phyloP scores from a whole-genome alignment of 257 asterid species.

The Ajuga chamaepitys region DNA sequence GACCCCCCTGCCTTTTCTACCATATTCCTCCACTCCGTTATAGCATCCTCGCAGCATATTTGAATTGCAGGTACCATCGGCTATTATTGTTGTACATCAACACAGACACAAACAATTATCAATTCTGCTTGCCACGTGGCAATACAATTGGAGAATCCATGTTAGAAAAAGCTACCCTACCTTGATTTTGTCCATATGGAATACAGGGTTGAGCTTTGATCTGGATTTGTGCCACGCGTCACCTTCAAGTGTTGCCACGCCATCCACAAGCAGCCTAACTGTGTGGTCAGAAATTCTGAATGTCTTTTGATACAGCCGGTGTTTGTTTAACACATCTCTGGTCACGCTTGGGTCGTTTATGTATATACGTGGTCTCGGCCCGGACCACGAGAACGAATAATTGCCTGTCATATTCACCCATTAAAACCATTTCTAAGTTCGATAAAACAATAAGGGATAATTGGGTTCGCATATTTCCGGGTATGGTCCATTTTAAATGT shows the following conservation, averaged over 20 bases:
- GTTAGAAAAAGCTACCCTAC: background rate
- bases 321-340: background rate
- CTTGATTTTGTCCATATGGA: conserved; percentile 15
- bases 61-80: background rate
- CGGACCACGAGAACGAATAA: conserved; percentile 13
- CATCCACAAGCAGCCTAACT: background rate
- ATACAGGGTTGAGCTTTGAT: background rate
- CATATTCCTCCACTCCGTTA: background rate
- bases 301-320: background rate
- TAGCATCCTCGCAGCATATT: background rate
- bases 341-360: background rate
- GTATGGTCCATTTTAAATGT: no score
- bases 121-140: no score
- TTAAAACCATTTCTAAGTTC: no score
- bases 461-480: no score
- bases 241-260: background rate
- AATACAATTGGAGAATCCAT: no score
- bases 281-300: background rate
- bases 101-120: no score
- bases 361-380: conserved; percentile 14
- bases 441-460: background rate
- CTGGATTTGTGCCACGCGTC: conserved; percentile 13
- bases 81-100: background rate
- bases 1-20: background rate
- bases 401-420: conserved; percentile 9